These are phyloP conservation scores for Helicostylum pulchrum DNA, from an alignment of 192 early-diverging fungal genomes.

Conservation along the genomic window DNA sequence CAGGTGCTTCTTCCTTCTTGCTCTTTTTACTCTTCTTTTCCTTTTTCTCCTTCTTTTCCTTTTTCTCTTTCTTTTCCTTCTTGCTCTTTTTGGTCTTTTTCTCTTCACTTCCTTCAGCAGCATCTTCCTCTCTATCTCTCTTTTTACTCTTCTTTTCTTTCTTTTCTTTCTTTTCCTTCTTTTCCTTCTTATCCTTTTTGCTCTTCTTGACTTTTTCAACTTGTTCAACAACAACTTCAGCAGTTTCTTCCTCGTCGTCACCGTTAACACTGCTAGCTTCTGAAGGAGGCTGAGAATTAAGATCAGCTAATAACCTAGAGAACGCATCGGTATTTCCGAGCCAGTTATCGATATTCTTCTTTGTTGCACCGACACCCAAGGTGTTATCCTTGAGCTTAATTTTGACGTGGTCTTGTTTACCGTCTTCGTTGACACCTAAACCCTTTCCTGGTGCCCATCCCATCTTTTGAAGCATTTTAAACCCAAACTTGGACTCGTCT, in stretches of 20 bases:
- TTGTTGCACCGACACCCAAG: constrained; percentile 87
- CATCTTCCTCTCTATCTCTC: constrained; percentile 44
- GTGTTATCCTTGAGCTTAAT: constrained; percentile 83
- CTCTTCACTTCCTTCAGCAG: constrained; percentile 43
- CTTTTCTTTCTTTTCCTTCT: constrained; percentile 14
- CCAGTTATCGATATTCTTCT: constrained; percentile 90
- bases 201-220: constrained; percentile 35
- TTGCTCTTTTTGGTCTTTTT: constrained; percentile 38
- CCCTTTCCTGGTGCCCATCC: constrained; percentile 95
- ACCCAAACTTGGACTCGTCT: constrained; percentile 80
- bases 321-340: constrained; percentile 90
- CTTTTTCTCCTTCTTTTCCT: constrained; percentile 36
- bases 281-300: constrained; percentile 60
- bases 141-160: constrained; percentile 11
- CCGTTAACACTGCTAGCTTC: constrained; percentile 33
- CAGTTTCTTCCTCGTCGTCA: constrained; percentile 30
- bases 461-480: constrained; percentile 92
- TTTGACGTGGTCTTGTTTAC: constrained; percentile 80
- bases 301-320: constrained; percentile 69
- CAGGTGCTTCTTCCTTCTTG: constrained; percentile 37
- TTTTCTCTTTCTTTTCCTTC: constrained; percentile 28
- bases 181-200: constrained; percentile 27
- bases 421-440: constrained; percentile 85
- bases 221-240: constrained; percentile 40
- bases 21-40: constrained; percentile 33